Percentiles rank a stretch among this genome's conserved stretches.
Conservation (phyloP, 192 early-diverging fungal genomes). For the Dispira simplex region DNA sequence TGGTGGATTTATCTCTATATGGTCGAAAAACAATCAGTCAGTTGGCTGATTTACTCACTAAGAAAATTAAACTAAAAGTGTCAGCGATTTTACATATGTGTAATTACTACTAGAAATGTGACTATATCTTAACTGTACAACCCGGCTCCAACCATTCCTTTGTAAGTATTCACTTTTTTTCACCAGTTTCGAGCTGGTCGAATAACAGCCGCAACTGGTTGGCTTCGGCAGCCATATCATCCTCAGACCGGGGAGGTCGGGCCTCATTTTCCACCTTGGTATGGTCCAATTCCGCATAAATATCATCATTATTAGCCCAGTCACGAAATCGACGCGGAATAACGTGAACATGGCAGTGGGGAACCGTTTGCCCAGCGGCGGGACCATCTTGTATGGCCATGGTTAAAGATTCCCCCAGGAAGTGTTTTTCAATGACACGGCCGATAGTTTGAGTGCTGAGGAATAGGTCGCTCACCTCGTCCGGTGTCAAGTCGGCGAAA, state of each 20-base stretch:
- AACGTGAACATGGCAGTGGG: conserved; percentile 85
- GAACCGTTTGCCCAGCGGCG: conserved; percentile 62
- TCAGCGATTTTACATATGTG: too few species aligned
- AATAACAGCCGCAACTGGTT: conserved; percentile 14
- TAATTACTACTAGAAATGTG: too few species aligned
- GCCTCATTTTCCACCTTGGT: conserved; percentile 49
- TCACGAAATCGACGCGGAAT: conserved; percentile 72
- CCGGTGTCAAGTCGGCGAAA: conserved; percentile 57
- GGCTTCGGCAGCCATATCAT: conserved; percentile 77
- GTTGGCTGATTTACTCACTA: too few species aligned
- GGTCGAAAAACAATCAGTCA: too few species aligned
- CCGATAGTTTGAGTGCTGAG: conserved; percentile 62
- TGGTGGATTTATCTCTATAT: too few species aligned
- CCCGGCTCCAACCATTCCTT: too few species aligned
- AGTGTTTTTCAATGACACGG: conserved; percentile 55
- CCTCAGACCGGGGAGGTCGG: conserved; percentile 41
- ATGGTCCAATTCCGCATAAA: conserved; percentile 61
- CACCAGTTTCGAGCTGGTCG: not conserved
- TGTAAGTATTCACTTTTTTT: too few species aligned
- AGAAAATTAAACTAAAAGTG: too few species aligned
- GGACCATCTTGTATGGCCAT: conserved; percentile 68
- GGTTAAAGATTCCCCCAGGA: conserved; percentile 52
- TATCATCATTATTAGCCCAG: conserved; percentile 74
- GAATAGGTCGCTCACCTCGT: conserved; percentile 75
- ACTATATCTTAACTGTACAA: too few species aligned